These are phyloP conservation scores for Xylaria flabelliformis DNA, from an alignment of 495 filamentous ascomycete genomes.

Conservation along the genomic window DNA sequence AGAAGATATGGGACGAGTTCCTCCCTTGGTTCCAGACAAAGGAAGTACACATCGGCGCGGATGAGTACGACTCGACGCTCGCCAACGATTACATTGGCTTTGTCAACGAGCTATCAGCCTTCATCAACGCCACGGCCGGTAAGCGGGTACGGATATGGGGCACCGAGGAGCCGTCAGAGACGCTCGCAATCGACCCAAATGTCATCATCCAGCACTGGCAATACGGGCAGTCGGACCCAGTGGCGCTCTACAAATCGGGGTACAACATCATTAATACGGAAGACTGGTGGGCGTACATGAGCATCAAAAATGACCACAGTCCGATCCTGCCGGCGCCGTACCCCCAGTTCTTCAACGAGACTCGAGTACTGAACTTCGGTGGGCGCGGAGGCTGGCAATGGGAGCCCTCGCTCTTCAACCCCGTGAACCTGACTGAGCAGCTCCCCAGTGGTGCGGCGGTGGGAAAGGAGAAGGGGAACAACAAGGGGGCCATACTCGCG, in stretches of 20 bases:
- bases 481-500: conserved; percentile 59
- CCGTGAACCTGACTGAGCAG: conserved; percentile 51
- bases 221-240: conserved; percentile 61
- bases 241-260: conserved; percentile 46
- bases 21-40: conserved; percentile 63
- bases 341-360: conserved; percentile 59
- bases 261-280: conserved; percentile 61
- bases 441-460: conserved; percentile 29
- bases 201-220: conserved; percentile 65
- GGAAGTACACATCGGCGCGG: conserved; percentile 63
- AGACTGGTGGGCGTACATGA: conserved; percentile 65
- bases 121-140: conserved; percentile 48
- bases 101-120: conserved; percentile 59
- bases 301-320: conserved; percentile 61
- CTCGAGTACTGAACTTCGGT: conserved; percentile 56
- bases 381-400: conserved; percentile 54
- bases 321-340: conserved; percentile 62
- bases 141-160: conserved; percentile 63
- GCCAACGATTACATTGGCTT: conserved; percentile 61
- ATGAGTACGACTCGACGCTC: conserved; percentile 59
- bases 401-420: conserved; percentile 57
- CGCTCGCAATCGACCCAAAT: conserved; percentile 46
- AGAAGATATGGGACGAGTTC: conserved; percentile 62
- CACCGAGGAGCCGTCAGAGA: conserved; percentile 54
- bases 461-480: conserved; percentile 29